Evolutionary conservation across 78 protist genomes (phyloP), one percentile per base, ranked within the genome.

Genomic region (Dictyostelium brefeldianum): DNA sequence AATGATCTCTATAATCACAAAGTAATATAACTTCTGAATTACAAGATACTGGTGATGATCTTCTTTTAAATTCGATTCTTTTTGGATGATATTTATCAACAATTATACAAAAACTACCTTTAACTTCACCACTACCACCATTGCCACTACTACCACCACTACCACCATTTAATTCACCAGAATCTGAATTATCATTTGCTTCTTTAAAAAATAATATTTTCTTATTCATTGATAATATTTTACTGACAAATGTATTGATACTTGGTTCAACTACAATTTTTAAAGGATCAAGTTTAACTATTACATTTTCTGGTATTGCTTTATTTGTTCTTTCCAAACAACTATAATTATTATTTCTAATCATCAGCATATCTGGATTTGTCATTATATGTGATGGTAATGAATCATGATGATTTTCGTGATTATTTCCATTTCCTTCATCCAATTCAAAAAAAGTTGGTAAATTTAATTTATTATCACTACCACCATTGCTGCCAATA

Each of bases 71-170:
- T 50, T 87, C 93, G 5, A 87, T 87, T 59, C 93, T 54, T 47
- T 77, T 87, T 46, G 93, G 93, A 22, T 87, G 93, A 77, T 36
- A 73, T 64, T 77, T 87, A 77, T 87, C 93, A 14, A 87, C 47
- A 25, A 87, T 74, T 31, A 87, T 59, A 87, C 84, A 87, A 65
- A 77, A 87, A 12, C 62, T 27, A 53, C 90, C 90, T 71, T 83
- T 83, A 31, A 65, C 70, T 71, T 83, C 90, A 43, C 78, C 70
- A 56, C 83, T 71, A 29, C 43, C 43, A 54, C 75, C 70, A 22
- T 29, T 57, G 27, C 43, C 41, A 3, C 27, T 36, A 12, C 22
- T 69, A 36, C 46, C 15, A 43, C 91, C 54, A 22, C 57, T 83
- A n/a, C 69, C 92, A 48, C 80, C 27, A 14, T 1, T 17, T 25